Conservation (phyloP, 495 filamentous ascomycete species). For the Lophiostoma macrostomum region DNA sequence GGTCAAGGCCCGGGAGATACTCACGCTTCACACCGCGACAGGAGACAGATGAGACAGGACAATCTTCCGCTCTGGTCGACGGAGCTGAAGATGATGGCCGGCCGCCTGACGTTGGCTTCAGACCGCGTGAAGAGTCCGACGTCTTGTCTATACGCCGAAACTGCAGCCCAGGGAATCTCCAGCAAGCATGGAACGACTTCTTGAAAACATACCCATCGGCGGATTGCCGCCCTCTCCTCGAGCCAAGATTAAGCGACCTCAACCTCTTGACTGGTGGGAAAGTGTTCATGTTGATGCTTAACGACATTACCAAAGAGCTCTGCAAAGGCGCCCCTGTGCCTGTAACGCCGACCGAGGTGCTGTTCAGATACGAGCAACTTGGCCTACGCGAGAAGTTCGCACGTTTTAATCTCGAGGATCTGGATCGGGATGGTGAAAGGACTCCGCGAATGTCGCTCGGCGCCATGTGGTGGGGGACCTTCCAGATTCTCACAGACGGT, state of each 20-base stretch:
- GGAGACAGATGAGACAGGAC: no score
- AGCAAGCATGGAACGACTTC: conserved; percentile 44
- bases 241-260: conserved; percentile 6
- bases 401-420: no score
- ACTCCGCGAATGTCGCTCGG: no score
- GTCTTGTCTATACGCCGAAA: neutral
- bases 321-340: neutral
- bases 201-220: conserved; percentile 29
- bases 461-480: conserved; percentile 15
- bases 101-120: no score
- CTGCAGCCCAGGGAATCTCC: conserved; percentile 33
- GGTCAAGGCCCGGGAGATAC: no score
- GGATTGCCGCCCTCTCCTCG: conserved; percentile 1
- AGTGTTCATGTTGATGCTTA: conserved; percentile 14
- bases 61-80: no score
- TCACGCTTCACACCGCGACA: no score
- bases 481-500: conserved; percentile 10
- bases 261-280: neutral
- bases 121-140: neutral
- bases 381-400: conserved; percentile 10
- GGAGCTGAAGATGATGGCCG: no score
- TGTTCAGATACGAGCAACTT: conserved; percentile 18
- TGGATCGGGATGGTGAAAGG: no score
- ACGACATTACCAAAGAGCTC: conserved; percentile 3
- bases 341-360: conserved; percentile 15